Conservation (phyloP, 2,329 filamentous ascomycete species). For the Cercospora sojina region DNA sequence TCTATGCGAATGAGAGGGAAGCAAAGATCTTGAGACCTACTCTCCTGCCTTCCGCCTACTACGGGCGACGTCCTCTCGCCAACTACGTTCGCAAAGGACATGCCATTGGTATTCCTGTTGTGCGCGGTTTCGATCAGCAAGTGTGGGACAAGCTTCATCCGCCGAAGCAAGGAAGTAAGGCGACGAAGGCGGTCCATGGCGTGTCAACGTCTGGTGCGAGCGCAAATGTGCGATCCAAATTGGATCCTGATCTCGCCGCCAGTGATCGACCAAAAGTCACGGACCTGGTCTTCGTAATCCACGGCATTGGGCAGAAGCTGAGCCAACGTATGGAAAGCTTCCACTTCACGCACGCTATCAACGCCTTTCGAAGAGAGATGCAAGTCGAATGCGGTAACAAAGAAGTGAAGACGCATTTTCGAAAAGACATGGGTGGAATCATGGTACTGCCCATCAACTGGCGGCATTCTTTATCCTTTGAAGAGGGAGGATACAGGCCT, state of each 20-base stretch:
- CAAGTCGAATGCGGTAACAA: constrained; percentile 78
- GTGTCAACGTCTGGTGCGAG: constrained; percentile 47
- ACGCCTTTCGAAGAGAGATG: constrained; percentile 79
- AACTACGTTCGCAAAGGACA: constrained; percentile 79
- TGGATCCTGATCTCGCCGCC: constrained; percentile 61
- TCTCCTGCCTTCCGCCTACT: constrained; percentile 79
- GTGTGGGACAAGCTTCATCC: constrained; percentile 74
- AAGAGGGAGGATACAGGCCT: constrained; percentile 64
- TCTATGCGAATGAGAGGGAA: constrained; percentile 74
- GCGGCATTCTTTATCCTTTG: constrained; percentile 83
- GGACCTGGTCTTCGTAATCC: constrained; percentile 85
- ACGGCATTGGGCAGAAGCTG: constrained; percentile 95
- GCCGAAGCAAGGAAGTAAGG: constrained; percentile 43
- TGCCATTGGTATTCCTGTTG: constrained; percentile 80
- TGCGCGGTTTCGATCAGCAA: constrained; percentile 79
- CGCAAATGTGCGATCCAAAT: constrained; percentile 41
- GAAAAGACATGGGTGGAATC: constrained; percentile 77
- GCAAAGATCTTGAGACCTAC: constrained; percentile 87
- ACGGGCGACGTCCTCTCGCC: constrained; percentile 74
- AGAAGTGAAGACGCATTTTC: constrained; percentile 70
- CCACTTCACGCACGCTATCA: constrained; percentile 95
- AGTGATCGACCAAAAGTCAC: constrained; percentile 70
- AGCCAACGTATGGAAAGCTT: constrained; percentile 94
- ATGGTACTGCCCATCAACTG: constrained; percentile 96
- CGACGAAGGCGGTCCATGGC: constrained; percentile 46